Percentiles rank a stretch among this genome's conserved stretches.
Evolutionary conservation across 2,329 filamentous ascomycete species (phyloP).

Genomic region (Zasmidium cellare): DNA sequence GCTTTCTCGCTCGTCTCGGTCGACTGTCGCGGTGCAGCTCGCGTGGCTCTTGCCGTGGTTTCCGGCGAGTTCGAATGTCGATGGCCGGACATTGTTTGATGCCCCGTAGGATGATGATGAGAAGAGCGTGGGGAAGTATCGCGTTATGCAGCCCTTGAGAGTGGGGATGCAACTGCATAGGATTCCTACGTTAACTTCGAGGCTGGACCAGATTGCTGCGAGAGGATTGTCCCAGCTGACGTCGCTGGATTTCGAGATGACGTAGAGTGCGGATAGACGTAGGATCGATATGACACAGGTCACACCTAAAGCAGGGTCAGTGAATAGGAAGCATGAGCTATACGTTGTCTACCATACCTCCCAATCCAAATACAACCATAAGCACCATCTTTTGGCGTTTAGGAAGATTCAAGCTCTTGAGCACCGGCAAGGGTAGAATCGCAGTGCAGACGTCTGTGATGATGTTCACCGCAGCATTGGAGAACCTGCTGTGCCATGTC

Average conservation of each 20-base stretch:
- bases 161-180: constrained; percentile 31
- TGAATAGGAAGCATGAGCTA: too few species aligned
- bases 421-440: constrained; percentile 34
- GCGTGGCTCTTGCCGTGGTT: constrained; percentile 10
- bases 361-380: constrained; percentile 36
- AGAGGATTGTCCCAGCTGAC: constrained; percentile 30
- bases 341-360: too few species aligned
- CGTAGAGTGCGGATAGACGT: constrained; percentile 28
- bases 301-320: constrained; percentile 18
- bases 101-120: not conserved
- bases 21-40: constrained; percentile 7
- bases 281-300: constrained; percentile 29
- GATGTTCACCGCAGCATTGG: constrained; percentile 36
- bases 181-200: constrained; percentile 33
- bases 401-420: constrained; percentile 31
- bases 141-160: constrained; percentile 28
- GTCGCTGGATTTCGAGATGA: constrained; percentile 25
- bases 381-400: constrained; percentile 31
- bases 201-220: constrained; percentile 26
- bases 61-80: constrained; percentile 1
- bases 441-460: constrained; percentile 35
- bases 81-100: not conserved
- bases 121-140: constrained; percentile 30
- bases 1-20: not conserved
- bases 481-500: constrained; percentile 18